Evolutionary conservation across 2,329 filamentous ascomycete genomes (phyloP).

Genomic region (Aspergillus sp.): DNA sequence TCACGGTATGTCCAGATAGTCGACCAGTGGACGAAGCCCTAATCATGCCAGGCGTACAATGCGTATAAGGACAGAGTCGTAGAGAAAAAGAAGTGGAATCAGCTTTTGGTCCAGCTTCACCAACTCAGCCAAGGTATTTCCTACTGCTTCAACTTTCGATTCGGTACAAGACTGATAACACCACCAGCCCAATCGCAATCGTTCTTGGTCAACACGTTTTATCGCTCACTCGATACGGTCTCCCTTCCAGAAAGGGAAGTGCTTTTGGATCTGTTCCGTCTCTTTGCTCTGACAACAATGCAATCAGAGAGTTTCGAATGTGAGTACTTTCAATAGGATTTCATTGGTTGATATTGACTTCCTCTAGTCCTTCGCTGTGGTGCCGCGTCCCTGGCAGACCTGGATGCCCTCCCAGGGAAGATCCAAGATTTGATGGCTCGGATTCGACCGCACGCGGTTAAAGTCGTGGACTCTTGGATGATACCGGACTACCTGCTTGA

Average conservation of each 20-base stretch:
- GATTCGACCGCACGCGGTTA: slow-evolving; percentile 52
- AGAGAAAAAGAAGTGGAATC: background rate
- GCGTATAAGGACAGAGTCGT: background rate
- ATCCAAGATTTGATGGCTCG: slow-evolving; percentile 48
- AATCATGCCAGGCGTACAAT: background rate
- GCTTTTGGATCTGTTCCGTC: background rate
- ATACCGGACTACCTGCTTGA: slow-evolving; percentile 54
- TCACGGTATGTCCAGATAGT: background rate
- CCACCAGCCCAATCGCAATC: background rate
- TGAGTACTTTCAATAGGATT: background rate
- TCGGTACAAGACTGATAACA: background rate
- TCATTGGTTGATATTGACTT: background rate
- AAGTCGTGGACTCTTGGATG: slow-evolving; percentile 52
- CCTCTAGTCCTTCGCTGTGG: background rate
- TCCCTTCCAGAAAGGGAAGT: background rate
- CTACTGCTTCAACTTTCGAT: background rate
- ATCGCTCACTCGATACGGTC: background rate
- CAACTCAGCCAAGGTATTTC: background rate
- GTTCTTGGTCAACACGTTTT: background rate
- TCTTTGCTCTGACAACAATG: background rate
- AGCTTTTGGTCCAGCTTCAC: background rate
- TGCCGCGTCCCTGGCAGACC: background rate
- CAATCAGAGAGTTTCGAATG: background rate
- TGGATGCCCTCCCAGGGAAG: background rate
- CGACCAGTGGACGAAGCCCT: background rate